Base-by-base conservation (phyloP, 768 basidiomycete genomes). In the Chiua virens region DNA sequence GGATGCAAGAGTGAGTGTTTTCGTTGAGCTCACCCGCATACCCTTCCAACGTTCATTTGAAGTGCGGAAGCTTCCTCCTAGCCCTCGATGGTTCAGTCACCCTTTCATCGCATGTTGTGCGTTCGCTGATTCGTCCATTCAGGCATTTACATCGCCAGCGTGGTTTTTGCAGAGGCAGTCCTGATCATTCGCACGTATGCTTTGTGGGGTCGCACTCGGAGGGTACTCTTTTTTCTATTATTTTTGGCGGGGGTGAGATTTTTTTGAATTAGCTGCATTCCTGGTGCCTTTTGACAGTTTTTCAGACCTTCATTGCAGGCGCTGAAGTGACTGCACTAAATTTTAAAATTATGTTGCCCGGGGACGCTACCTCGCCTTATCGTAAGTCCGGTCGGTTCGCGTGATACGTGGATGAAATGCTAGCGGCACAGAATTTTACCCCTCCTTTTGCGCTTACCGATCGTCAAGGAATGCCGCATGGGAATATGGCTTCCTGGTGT, bases 161-260 rank as follows among this genome's bases (percentile, higher is more conserved):
- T 61, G 18, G 18, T 66, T 15, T 46, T 50, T 14, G 41, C 59
- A 0, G 56, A 57, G 47, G 59, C 42, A 7, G 52, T 66, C 20
- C 54, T 65, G 42, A 66, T 66, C 21, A 42, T 66, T 2, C 65
- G 63, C 28, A 66, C 64, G 18, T 66, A 61, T 18, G 62, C 63
- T 23, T 39, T 65, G 44, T 65, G 63, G 59, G 53, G 52, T 46
- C 58, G 56, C 23, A 64, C 39, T 28, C 51, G 25, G 44, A 59
- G 28, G 13, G 42, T 61, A 2, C 54, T 65, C 2, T 4, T 42
- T 13, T 39, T 63, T 21, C 52, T 66, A 20, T 27, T 66, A 18
- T 18, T 48, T 36, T 36, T 64, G 42, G 62, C 54, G 3, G 65
- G 3, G 28, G 62, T 57, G 8, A 51, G 60, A 49, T 38, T 14